These are phyloP conservation scores for Rosa persica DNA, from an alignment of 306 rosid genomes.

Conservation along the genomic window DNA sequence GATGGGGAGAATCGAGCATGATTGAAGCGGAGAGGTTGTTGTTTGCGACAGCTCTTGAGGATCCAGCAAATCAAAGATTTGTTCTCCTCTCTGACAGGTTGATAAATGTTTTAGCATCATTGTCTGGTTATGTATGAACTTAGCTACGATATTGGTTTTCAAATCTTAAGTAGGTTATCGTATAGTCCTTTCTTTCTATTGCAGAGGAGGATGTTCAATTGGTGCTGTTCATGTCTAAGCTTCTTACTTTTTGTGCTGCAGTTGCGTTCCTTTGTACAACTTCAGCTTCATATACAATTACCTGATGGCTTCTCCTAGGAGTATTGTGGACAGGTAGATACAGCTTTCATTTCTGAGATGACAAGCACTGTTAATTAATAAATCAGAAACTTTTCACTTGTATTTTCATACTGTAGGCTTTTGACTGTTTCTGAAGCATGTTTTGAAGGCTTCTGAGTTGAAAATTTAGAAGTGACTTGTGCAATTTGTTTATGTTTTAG, in stretches of 20 bases:
- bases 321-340: slow-evolving; percentile 98
- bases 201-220: too few relatives aligned
- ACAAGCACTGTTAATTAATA: slow-evolving; percentile 43
- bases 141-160: too few relatives aligned
- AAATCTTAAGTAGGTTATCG: too few relatives aligned
- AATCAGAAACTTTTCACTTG: not conserved
- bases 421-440: slow-evolving; percentile 8
- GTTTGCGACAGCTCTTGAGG: slow-evolving; percentile 63
- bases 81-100: slow-evolving; percentile 95
- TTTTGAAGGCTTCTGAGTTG: not conserved
- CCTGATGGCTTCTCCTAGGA: slow-evolving; percentile 76
- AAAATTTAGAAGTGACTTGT: slow-evolving; percentile 14
- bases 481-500: slow-evolving; percentile 46
- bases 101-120: not conserved
- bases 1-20: slow-evolving; percentile 61
- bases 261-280: slow-evolving; percentile 97
- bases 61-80: slow-evolving; percentile 93
- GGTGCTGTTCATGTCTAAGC: slow-evolving; percentile 12
- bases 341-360: slow-evolving; percentile 52
- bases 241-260: slow-evolving; percentile 48
- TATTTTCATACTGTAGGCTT: not conserved
- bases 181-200: too few relatives aligned
- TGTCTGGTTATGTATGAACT: not conserved
- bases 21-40: slow-evolving; percentile 49
- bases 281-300: slow-evolving; percentile 77